These are phyloP conservation scores for Clonostachys solani DNA, from an alignment of 2,329 filamentous ascomycete genomes.

Conservation along the genomic window DNA sequence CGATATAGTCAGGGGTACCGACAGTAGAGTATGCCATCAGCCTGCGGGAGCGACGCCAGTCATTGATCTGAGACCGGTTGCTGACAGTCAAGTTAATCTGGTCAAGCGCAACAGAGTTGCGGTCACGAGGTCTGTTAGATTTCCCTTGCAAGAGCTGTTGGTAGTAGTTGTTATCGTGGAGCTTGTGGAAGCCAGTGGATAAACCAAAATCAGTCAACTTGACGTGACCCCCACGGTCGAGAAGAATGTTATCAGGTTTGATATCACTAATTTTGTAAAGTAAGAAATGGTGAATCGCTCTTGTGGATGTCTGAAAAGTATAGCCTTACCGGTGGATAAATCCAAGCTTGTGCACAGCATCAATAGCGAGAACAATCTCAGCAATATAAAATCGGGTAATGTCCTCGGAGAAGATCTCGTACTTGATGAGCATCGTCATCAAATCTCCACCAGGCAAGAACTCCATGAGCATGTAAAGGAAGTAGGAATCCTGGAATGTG, in stretches of 20 bases:
- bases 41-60: conserved; percentile 93
- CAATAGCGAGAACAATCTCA: conserved; percentile 95
- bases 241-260: conserved; percentile 97
- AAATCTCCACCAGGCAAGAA: conserved; percentile 96
- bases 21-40: conserved; percentile 98
- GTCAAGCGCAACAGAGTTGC: conserved; percentile 92
- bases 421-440: conserved; percentile 99
- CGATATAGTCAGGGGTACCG: conserved; percentile 97
- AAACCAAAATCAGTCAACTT: conserved; percentile 98
- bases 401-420: conserved; percentile 98
- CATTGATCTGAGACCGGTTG: conserved; percentile 97
- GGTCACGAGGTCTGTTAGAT: conserved; percentile 70
- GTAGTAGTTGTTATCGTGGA: conserved; percentile 98
- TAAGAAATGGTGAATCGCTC: conserved; percentile 1
- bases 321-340: conserved; percentile 88
- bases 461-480: conserved; percentile 99
- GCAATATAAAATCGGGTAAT: conserved; percentile 99
- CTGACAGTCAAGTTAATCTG: conserved; percentile 98
- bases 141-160: conserved; percentile 86
- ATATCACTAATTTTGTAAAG: conserved; percentile 66
- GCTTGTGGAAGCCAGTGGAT: conserved; percentile 95
- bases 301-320: neutral
- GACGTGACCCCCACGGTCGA: conserved; percentile 93
- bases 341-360: conserved; percentile 94
- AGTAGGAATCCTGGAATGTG: conserved; percentile 94